Evolutionary conservation across 208 protist genomes (phyloP).

Genomic region (Sergeia podlipaevii): DNA sequence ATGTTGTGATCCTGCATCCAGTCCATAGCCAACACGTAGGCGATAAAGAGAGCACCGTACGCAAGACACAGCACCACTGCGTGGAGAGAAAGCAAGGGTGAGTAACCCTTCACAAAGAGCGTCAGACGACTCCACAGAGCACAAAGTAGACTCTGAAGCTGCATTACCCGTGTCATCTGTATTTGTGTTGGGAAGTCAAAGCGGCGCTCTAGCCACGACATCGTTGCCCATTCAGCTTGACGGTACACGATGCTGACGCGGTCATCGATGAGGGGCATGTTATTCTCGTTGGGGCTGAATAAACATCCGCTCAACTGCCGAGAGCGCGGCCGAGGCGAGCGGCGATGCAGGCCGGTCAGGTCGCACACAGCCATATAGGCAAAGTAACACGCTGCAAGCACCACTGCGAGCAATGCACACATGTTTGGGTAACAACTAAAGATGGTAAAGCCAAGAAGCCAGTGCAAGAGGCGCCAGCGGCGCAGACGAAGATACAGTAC

Average conservation of each 20-base stretch:
- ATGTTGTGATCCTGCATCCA: too few species aligned
- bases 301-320: slow-evolving; percentile 1
- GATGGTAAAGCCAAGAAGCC: slow-evolving; percentile 1
- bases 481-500: not conserved
- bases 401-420: slow-evolving; percentile 1
- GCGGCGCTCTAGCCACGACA: slow-evolving; percentile 29
- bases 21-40: slow-evolving; percentile 9
- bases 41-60: slow-evolving; percentile 15
- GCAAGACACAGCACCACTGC: slow-evolving; percentile 7
- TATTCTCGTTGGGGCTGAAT: not conserved
- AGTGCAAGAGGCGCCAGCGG: slow-evolving; percentile 5
- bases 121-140: slow-evolving; percentile 33
- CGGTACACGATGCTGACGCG: slow-evolving; percentile 37
- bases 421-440: not conserved
- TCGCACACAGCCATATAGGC: slow-evolving; percentile 1
- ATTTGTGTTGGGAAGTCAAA: slow-evolving; percentile 35
- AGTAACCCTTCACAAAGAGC: slow-evolving; percentile 41
- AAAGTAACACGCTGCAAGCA: not conserved
- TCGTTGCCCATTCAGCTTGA: slow-evolving; percentile 32
- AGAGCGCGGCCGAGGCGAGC: slow-evolving; percentile 9
- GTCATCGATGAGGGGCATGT: slow-evolving; percentile 17
- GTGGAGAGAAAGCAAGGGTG: slow-evolving; percentile 43
- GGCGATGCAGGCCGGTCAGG: slow-evolving; percentile 6
- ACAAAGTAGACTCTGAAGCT: slow-evolving; percentile 28
- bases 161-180: slow-evolving; percentile 40